Percentiles rank a stretch among this genome's conserved stretches.
Evolutionary conservation across 305 asterid genomes (phyloP).

Genomic region (Withania somnifera): DNA sequence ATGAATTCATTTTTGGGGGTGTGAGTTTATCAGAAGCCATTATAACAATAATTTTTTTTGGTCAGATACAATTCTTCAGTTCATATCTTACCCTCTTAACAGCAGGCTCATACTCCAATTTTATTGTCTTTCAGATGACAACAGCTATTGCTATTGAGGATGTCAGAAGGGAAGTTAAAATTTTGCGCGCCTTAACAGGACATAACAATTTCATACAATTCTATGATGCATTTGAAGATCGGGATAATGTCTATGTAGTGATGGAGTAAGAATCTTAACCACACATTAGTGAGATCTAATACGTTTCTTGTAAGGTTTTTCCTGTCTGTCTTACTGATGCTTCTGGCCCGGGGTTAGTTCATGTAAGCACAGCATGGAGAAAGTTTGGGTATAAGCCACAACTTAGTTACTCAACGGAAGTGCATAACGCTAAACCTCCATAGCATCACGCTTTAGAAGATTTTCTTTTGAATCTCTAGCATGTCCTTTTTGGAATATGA

Average conservation of each 20-base stretch:
- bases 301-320: not conserved
- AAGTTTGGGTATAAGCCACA: not conserved
- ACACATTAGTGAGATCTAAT: not conserved
- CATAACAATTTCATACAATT: conserved; percentile 47
- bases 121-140: conserved; percentile 41
- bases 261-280: conserved; percentile 58
- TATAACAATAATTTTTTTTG: not conserved
- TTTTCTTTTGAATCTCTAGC: not conserved
- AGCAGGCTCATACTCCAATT: not conserved
- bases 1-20: not conserved
- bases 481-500: not conserved
- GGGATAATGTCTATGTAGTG: conserved; percentile 49
- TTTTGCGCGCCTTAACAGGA: conserved; percentile 45
- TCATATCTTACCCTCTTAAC: not conserved
- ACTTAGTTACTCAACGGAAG: not conserved
- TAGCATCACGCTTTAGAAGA: not conserved
- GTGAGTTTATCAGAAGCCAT: not conserved
- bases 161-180: conserved; percentile 57
- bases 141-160: conserved; percentile 57
- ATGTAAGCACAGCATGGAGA: not conserved
- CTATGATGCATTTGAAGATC: conserved; percentile 61
- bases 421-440: not conserved
- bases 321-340: not conserved
- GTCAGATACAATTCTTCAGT: not conserved
- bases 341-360: not conserved